Percentiles rank a stretch among this genome's conserved stretches.
Conservation (phyloP, 495 filamentous ascomycete species). For the Geoglossum glabrum region DNA sequence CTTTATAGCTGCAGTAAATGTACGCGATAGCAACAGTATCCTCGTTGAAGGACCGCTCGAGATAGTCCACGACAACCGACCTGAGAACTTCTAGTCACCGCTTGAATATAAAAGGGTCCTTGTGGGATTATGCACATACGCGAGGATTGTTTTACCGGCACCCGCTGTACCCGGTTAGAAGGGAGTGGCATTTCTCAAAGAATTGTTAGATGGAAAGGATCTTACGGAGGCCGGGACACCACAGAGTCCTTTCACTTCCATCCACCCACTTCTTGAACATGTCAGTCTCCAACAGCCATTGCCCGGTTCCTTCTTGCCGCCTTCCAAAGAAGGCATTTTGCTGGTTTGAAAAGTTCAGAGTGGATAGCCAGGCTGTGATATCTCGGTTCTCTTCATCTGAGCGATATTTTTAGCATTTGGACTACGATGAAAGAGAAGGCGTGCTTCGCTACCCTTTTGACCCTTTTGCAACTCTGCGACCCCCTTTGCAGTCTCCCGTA, state of each 20-base stretch:
- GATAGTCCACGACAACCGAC: background rate
- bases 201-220: background rate
- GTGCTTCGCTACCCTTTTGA: background rate
- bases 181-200: background rate
- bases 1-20: slow-evolving; percentile 9
- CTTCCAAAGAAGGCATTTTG: background rate
- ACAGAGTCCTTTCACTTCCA: background rate
- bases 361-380: background rate
- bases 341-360: background rate
- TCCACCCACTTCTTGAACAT: background rate
- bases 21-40: background rate
- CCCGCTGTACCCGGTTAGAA: background rate
- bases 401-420: too few species aligned
- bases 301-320: slow-evolving; percentile 1
- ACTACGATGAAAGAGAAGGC: too few species aligned
- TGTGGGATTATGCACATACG: background rate
- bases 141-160: slow-evolving; percentile 2
- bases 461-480: too few species aligned
- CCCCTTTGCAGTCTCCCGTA: too few species aligned
- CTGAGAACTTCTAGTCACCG: background rate
- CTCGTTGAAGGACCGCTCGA: background rate
- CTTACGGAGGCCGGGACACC: slow-evolving; percentile 2
- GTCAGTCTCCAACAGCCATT: background rate
- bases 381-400: background rate
- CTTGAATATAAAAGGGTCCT: background rate